Evolutionary conservation across 2,329 filamentous ascomycete species (phyloP), one percentile per base, ranked within the genome.

Genomic region (Hypomyces perniciosus): DNA sequence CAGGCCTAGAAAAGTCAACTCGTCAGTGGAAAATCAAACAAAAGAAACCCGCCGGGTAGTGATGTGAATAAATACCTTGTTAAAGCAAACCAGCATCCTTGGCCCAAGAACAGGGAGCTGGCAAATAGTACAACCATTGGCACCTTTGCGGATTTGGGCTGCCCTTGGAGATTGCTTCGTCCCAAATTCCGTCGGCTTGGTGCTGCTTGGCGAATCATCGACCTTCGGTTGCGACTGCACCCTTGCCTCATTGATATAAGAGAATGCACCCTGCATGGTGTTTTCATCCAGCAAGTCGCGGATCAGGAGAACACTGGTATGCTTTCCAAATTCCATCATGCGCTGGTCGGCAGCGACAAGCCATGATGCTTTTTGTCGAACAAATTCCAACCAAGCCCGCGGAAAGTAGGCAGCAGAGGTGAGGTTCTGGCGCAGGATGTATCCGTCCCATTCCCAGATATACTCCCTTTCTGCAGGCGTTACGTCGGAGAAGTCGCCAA

Each of bases 371-470:
- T 79, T 79, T 13, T 73, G 65, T 46, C 69, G 64, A 37, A 79
- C 65, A 59, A 83, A 83, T 27, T 67, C 69, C 39, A 79, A 60
- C 68, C 80, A 80, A 13, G 73, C 70, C 3, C 71, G 71, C 8
- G 77, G 71, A 9, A 83, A 68, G 57, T 77, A 80, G 4, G 74
- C 72, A 30, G 72, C 72, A 4, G 77, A 76, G 5, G 75, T 77
- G 43, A 81, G 65, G 48, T 72, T 74, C 56, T 76, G 72, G 41
- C 68, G 68, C 7, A 79, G 71, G 43, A 80, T 74, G 56, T 77
- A 81, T 1, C 72, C 69, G 53, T 82, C 79, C 79, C 79, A 83
- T 55, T 78, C 75, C 57, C 72, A 71, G 50, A 83, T 78, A 52
- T 78, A 83, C 54, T 81, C 79, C 61, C 78, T 79, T 59, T 83